phyloP scores from a whole-genome alignment of 2,329 filamentous ascomycete species.

The Colletotrichum destructivum region DNA sequence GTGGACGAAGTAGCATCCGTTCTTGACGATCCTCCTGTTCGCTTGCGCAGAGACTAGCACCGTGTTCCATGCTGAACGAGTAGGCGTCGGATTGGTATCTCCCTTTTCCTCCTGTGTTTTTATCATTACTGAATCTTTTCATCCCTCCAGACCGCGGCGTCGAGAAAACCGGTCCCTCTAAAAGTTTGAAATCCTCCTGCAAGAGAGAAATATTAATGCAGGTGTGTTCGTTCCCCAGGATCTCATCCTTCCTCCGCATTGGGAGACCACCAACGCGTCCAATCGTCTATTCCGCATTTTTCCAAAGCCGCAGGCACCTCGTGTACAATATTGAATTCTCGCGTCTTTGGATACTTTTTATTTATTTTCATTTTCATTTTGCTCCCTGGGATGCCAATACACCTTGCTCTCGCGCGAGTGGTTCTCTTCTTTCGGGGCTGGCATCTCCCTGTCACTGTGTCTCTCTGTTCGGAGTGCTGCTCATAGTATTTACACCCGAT shows the following conservation, averaged over 20 bases:
- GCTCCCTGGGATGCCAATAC: neutral
- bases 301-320: slow-evolving; percentile 8
- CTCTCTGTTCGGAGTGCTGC: neutral
- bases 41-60: neutral
- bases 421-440: neutral
- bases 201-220: slow-evolving; percentile 19
- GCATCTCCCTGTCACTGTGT: neutral
- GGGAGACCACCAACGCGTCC: neutral
- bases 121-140: too few species aligned
- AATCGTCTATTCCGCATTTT: slow-evolving; percentile 17
- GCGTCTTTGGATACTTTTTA: neutral
- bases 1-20: neutral
- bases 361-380: too few species aligned
- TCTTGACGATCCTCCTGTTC: neutral
- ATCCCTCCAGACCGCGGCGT: neutral
- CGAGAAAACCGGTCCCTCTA: neutral
- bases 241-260: slow-evolving; percentile 32
- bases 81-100: neutral
- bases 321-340: neutral
- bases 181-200: neutral
- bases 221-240: slow-evolving; percentile 28
- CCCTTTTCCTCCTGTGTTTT: neutral
- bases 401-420: slow-evolving; percentile 1
- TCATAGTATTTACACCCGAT: neutral
- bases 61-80: neutral